These are phyloP conservation scores for Spinellus fusiger DNA, from an alignment of 192 early-diverging fungal species.

Conservation along the genomic window DNA sequence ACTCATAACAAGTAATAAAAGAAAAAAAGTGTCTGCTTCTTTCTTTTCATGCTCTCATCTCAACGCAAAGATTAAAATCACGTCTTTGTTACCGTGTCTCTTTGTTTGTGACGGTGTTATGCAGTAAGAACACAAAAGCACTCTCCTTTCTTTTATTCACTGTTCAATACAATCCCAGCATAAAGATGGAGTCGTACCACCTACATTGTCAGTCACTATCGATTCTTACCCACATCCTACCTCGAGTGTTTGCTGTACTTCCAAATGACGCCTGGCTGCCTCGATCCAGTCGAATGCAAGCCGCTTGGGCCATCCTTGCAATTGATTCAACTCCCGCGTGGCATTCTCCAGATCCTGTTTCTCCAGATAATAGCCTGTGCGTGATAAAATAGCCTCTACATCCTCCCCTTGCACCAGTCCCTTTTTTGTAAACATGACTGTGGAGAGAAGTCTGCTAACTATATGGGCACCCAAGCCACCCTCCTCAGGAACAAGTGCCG, in stretches of 20 bases:
- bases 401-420: constrained; percentile 77
- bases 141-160: not conserved
- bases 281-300: constrained; percentile 84
- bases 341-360: constrained; percentile 76
- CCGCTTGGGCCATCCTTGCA: constrained; percentile 81
- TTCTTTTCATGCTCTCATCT: no score
- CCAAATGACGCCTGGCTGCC: constrained; percentile 69
- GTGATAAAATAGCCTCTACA: constrained; percentile 74
- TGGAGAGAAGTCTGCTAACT: constrained; percentile 60
- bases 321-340: constrained; percentile 82
- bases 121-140: not conserved
- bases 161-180: not conserved
- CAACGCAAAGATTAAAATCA: no score
- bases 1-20: no score
- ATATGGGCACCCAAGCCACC: constrained; percentile 78
- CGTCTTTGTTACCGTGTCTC: no score
- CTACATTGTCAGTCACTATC: not conserved
- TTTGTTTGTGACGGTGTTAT: no score
- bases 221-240: constrained; percentile 33
- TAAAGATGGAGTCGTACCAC: not conserved
- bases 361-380: constrained; percentile 63
- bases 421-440: constrained; percentile 72
- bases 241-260: constrained; percentile 78
- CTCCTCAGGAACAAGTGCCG: constrained; percentile 78
- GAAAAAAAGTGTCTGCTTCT: no score